Conservation (phyloP, 73 alveolate species). For the Stentor coeruleus region DNA sequence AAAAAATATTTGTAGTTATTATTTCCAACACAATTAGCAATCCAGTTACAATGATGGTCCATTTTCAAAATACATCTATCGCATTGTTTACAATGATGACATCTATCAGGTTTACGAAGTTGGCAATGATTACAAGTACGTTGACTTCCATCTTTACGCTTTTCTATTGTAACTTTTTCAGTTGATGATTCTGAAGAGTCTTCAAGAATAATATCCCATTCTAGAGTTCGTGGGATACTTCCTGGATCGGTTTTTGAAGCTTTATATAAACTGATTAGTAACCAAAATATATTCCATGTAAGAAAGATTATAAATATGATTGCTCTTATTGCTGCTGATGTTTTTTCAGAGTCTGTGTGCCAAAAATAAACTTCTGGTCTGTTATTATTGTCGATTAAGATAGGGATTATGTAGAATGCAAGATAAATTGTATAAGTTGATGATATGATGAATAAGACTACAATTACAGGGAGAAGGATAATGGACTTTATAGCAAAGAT, state of each 20-base stretch:
- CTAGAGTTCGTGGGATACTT: constrained; percentile 33
- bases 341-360: constrained; percentile 1
- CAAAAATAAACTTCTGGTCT: constrained; percentile 12
- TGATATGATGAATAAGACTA: too few relatives aligned
- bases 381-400: too few relatives aligned
- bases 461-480: neutral
- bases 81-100: constrained; percentile 80
- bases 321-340: neutral
- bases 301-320: neutral
- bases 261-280: neutral
- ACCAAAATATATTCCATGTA: neutral
- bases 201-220: constrained; percentile 43
- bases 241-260: constrained; percentile 47
- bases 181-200: constrained; percentile 10
- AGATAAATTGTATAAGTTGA: too few relatives aligned
- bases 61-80: constrained; percentile 66
- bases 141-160: constrained; percentile 35
- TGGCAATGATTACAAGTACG: constrained; percentile 56
- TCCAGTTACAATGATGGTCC: constrained; percentile 93
- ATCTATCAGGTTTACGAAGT: constrained; percentile 65
- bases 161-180: constrained; percentile 27
- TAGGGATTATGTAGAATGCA: too few relatives aligned
- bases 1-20: constrained; percentile 52
- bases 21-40: constrained; percentile 73
- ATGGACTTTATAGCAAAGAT: neutral